Percentiles rank a stretch among this genome's conserved stretches.
These are phyloP conservation scores for Phycomyces blakesleeanus DNA, from an alignment of 192 early-diverging fungal genomes.

Conservation along the genomic window DNA sequence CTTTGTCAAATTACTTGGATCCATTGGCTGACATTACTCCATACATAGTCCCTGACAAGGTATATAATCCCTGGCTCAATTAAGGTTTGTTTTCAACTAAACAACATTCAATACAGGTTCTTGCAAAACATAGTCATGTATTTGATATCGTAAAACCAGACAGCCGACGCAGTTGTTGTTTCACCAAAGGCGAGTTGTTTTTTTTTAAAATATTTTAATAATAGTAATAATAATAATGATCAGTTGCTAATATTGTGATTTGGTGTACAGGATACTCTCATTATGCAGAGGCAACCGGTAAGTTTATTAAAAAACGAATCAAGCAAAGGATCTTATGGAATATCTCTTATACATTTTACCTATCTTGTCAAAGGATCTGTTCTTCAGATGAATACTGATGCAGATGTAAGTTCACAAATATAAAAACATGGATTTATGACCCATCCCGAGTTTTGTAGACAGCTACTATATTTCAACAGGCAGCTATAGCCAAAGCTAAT, in stretches of 20 bases:
- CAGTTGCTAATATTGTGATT: slow-evolving; percentile 10
- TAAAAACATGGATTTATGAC: background rate
- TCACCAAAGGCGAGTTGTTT: slow-evolving; percentile 60
- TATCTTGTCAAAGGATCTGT: slow-evolving; percentile 34
- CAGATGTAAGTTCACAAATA: slow-evolving; percentile 38
- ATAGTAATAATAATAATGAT: background rate
- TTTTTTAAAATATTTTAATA: background rate
- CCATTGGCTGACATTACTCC: slow-evolving; percentile 24
- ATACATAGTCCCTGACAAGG: slow-evolving; percentile 49
- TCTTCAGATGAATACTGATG: slow-evolving; percentile 44
- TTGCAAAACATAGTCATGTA: slow-evolving; percentile 47
- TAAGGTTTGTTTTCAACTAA: background rate
- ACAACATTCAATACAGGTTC: slow-evolving; percentile 18
- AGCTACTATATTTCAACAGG: slow-evolving; percentile 31
- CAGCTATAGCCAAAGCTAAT: slow-evolving; percentile 17
- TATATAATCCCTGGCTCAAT: background rate
- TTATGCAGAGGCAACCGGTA: slow-evolving; percentile 54
- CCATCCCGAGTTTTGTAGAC: slow-evolving; percentile 16
- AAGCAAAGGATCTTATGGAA: background rate
- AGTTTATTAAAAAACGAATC: background rate
- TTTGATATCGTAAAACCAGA: slow-evolving; percentile 69
- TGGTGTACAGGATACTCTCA: slow-evolving; percentile 57
- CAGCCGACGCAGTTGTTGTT: slow-evolving; percentile 67
- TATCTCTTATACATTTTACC: background rate
- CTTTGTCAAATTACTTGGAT: slow-evolving; percentile 22